These are phyloP conservation scores for Corynespora cassiicola DNA, from an alignment of 2,329 filamentous ascomycete species.

Conservation along the genomic window DNA sequence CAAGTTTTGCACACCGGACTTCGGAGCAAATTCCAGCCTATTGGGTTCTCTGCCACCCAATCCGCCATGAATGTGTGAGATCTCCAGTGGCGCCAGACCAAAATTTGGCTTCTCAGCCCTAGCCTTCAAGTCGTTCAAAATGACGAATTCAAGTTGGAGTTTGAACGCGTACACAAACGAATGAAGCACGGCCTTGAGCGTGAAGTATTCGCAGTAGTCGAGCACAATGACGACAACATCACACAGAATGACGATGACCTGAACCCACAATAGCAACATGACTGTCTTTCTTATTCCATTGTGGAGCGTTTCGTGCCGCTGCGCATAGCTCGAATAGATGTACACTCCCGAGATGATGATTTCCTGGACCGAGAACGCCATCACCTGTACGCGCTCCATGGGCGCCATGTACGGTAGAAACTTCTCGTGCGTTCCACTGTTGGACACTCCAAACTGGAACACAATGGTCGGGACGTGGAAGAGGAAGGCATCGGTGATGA, in stretches of 20 bases:
- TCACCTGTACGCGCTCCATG: slow-evolving; percentile 40
- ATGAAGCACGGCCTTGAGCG: slow-evolving; percentile 29
- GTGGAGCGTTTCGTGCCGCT: slow-evolving; percentile 46
- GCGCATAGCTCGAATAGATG: slow-evolving; percentile 50
- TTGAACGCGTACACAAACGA: slow-evolving; percentile 48
- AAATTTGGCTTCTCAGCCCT: no score
- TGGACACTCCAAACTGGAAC: slow-evolving; percentile 9
- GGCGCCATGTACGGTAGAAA: slow-evolving; percentile 11
- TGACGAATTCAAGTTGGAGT: slow-evolving; percentile 58
- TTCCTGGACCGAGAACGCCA: slow-evolving; percentile 43
- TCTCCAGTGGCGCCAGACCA: no score
- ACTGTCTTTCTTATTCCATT: slow-evolving; percentile 9
- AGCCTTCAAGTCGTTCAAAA: no score
- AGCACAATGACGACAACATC: slow-evolving; percentile 11
- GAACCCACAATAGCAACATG: slow-evolving; percentile 9
- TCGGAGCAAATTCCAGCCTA: no score
- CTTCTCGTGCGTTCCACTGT: slow-evolving; percentile 1
- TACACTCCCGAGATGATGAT: slow-evolving; percentile 47
- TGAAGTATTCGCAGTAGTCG: slow-evolving; percentile 12
- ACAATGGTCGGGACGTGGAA: slow-evolving; percentile 60
- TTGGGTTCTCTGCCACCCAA: no score
- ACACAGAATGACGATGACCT: slow-evolving; percentile 10
- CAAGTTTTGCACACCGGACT: no score
- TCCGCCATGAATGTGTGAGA: no score
- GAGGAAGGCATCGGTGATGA: slow-evolving; percentile 58